Base-by-base conservation (phyloP, 2,329 filamentous ascomycete species). In the Arthrobotrys pseudoclavata region DNA sequence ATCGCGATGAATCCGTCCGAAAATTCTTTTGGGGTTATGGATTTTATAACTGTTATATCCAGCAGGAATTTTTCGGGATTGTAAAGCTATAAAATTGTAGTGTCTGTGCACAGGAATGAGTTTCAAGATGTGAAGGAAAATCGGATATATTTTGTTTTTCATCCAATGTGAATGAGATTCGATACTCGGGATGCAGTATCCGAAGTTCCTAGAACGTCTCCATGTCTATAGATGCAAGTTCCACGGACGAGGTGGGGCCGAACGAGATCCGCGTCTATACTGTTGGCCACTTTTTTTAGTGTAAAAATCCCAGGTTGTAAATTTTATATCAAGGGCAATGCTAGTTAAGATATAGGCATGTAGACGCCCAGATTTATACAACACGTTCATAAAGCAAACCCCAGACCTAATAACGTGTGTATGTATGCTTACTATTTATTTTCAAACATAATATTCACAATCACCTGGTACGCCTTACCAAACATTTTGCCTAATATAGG, bases 181-280 rank as follows among this genome's bases (percentile, higher is more conserved):
- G 24, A 40, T 62, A 62, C 42, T 48, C 40, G 68, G 71, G 55
- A 69, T 37, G 55, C 3, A n/a, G n/a, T 34, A 69, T 69, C 71
- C 63, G 63, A 69, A 57, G 34, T 37, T 75, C 50, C 71, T 62
- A 52, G 42, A 40, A 24, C 1, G 13, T 9, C 13, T 29, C 5
- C 9, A 50, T 10, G 4, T 4, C 22, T 63, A 40, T 34, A 26
- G 53, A 45, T 29, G 12, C 22, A 18, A 37, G 34, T 50, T 20
- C 47, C 24, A 60, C 69, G 69, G 69, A 67, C 20, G 40, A 66
- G n/a, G 45, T 74, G 53, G 62, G 69, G 52, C 69, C 69, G 69
- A 57, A 62, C 31, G 20, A 53, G 18, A 53, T 53, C 47, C 13
- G 15, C 22, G 6, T 34, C 12, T 13, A 40, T 40, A 40, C 10